Percentiles rank a stretch among this genome's conserved stretches.
Conservation (phyloP, 2,329 filamentous ascomycete species). For the Trichoderma sp. region DNA sequence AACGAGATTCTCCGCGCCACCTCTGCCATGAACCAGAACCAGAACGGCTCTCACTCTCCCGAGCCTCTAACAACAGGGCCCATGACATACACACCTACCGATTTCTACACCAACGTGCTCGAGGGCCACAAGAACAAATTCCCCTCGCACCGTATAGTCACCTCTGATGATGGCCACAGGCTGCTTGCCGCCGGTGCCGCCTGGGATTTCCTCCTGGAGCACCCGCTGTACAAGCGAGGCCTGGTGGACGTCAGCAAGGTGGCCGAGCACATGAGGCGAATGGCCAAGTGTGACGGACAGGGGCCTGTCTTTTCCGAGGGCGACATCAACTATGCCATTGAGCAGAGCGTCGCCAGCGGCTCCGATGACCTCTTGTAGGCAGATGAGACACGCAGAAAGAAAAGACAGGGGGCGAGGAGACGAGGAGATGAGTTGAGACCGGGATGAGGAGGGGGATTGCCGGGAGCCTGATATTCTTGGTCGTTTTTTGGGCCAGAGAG, state of each 20-base stretch:
- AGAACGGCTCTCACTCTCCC: slow-evolving; percentile 43
- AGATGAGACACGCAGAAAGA: not conserved
- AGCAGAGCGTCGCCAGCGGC: slow-evolving; percentile 73
- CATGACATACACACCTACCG: slow-evolving; percentile 69
- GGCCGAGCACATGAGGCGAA: slow-evolving; percentile 72
- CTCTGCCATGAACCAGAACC: slow-evolving; percentile 45
- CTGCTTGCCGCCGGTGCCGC: slow-evolving; percentile 75
- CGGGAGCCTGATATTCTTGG: not conserved
- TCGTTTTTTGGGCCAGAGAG: not conserved
- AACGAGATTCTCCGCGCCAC: slow-evolving; percentile 91
- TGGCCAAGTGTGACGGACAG: slow-evolving; percentile 81
- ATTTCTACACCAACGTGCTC: slow-evolving; percentile 67
- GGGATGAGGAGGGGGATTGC: not conserved
- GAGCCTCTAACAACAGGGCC: slow-evolving; percentile 63
- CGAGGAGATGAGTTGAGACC: not conserved
- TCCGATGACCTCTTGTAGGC: slow-evolving; percentile 69
- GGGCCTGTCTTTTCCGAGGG: slow-evolving; percentile 85
- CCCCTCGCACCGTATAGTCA: slow-evolving; percentile 68
- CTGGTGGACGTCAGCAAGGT: slow-evolving; percentile 80
- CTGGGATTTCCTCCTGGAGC: slow-evolving; percentile 86
- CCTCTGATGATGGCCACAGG: slow-evolving; percentile 65
- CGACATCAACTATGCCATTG: slow-evolving; percentile 71
- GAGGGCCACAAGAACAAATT: slow-evolving; percentile 63
- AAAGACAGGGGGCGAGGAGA: not conserved
- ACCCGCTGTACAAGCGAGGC: slow-evolving; percentile 74